Evolutionary conservation across 768 basidiomycete genomes (phyloP).

Genomic region (Phlebiopsis flavidoalba): DNA sequence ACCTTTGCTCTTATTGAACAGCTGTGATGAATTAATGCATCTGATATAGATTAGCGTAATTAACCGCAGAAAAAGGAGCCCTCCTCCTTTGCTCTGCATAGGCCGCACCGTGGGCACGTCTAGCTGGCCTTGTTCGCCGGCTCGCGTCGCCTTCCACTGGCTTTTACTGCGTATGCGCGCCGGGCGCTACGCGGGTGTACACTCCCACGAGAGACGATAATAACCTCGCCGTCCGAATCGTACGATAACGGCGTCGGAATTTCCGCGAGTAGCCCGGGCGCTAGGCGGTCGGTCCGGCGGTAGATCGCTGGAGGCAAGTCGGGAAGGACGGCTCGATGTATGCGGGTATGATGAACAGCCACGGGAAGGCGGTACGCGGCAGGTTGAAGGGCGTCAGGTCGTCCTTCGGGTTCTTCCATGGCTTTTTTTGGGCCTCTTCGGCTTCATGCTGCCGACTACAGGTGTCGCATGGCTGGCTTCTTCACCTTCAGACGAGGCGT

Average conservation of each 20-base stretch:
- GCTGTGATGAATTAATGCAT: neutral
- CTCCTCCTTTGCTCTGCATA: neutral
- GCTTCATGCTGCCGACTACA: neutral
- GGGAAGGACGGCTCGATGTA: conserved; percentile 83
- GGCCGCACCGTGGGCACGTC: neutral
- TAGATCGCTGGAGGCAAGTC: conserved; percentile 90
- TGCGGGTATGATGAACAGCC: conserved; percentile 91
- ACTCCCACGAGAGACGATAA: conserved; percentile 95
- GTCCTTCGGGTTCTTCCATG: conserved; percentile 9
- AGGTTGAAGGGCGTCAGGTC: conserved; percentile 73
- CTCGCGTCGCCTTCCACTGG: conserved; percentile 54
- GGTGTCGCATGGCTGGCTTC: neutral
- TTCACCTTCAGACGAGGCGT: conserved; percentile 3
- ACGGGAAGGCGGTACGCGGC: conserved; percentile 86
- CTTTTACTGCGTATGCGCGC: conserved; percentile 58
- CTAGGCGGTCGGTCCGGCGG: conserved; percentile 89
- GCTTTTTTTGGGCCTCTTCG: conserved; percentile 1
- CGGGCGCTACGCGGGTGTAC: conserved; percentile 74
- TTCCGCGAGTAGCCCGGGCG: conserved; percentile 93
- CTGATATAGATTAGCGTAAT: neutral
- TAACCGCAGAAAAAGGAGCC: neutral
- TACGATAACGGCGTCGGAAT: conserved; percentile 95
- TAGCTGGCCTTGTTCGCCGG: conserved; percentile 60
- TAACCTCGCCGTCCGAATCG: conserved; percentile 90
- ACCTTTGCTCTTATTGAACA: neutral